Percentiles rank a stretch among this genome's conserved stretches.
Evolutionary conservation across 768 basidiomycete genomes (phyloP).

Genomic region (Trametes maxima): DNA sequence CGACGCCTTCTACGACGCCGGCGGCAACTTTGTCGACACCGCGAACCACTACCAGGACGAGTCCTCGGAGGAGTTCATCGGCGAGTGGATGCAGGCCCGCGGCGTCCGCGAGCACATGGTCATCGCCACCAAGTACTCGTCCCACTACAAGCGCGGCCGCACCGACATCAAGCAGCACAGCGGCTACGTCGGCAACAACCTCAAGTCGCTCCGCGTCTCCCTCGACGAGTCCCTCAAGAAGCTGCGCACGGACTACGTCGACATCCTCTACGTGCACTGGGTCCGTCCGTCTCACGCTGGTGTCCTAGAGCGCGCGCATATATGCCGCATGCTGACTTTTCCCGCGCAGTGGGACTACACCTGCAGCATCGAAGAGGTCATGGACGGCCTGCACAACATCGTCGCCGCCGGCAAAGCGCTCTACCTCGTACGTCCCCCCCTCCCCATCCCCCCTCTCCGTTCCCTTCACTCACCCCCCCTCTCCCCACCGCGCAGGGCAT

Average conservation of each 20-base stretch:
- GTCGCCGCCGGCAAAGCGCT: constrained; percentile 46
- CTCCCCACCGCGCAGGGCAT: constrained; percentile 25
- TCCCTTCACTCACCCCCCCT: too few species aligned
- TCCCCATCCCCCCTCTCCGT: neutral
- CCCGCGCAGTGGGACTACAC: constrained; percentile 37
- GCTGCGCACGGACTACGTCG: constrained; percentile 58
- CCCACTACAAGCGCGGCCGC: constrained; percentile 27
- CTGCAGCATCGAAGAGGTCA: constrained; percentile 41
- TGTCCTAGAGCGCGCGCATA: too few species aligned
- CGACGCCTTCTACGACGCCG: constrained; percentile 15
- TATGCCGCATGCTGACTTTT: neutral
- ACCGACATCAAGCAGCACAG: constrained; percentile 31
- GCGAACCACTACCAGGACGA: constrained; percentile 39
- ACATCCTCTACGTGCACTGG: constrained; percentile 56
- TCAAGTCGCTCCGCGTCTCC: constrained; percentile 37
- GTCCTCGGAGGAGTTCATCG: constrained; percentile 42
- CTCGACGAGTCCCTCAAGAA: constrained; percentile 45
- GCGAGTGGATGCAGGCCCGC: constrained; percentile 44
- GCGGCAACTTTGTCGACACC: constrained; percentile 39
- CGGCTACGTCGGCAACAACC: constrained; percentile 47
- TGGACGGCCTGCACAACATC: constrained; percentile 44
- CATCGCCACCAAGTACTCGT: constrained; percentile 36
- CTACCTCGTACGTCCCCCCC: constrained; percentile 35
- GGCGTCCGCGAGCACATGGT: constrained; percentile 43
- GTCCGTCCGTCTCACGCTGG: constrained; percentile 2